A percentile compares a stretch with the other conserved stretches of the same genome.
Conservation (phyloP, 148 eudicot species). For the Arbutus unedo region DNA sequence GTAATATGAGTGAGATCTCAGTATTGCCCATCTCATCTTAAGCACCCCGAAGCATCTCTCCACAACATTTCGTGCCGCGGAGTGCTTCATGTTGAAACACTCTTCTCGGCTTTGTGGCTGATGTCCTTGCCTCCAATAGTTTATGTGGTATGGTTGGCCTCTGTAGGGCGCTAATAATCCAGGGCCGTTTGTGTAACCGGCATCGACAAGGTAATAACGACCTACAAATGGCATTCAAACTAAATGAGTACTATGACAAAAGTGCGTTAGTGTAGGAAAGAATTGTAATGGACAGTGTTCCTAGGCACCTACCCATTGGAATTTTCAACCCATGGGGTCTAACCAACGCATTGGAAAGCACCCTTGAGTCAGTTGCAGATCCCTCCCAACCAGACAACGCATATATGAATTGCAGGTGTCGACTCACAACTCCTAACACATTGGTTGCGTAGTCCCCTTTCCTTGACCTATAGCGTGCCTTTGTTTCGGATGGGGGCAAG, state of each 20-base stretch:
- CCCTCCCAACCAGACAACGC: conserved; percentile 29
- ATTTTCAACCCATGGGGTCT: not conserved
- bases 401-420: conserved; percentile 21
- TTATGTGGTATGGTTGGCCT: conserved; percentile 14
- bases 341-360: not conserved
- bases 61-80: conserved; percentile 21
- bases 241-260: not conserved
- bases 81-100: conserved; percentile 26
- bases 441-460: not conserved
- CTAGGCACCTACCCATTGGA: not conserved
- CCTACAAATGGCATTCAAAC: conserved; percentile 1
- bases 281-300: not conserved
- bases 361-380: not conserved
- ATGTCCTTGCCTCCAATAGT: not conserved
- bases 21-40: conserved; percentile 23
- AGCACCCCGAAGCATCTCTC: conserved; percentile 21
- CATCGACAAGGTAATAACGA: conserved; percentile 23
- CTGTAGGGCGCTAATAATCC: conserved; percentile 24
- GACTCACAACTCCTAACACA: conserved; percentile 22
- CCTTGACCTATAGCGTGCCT: not conserved
- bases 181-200: conserved; percentile 22
- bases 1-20: conserved; percentile 20
- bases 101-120: conserved; percentile 12
- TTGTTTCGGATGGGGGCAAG: not conserved
- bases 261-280: not conserved